Conservation (phyloP, 169 alveolate species). For the Pseudocohnilembus persalinus region DNA sequence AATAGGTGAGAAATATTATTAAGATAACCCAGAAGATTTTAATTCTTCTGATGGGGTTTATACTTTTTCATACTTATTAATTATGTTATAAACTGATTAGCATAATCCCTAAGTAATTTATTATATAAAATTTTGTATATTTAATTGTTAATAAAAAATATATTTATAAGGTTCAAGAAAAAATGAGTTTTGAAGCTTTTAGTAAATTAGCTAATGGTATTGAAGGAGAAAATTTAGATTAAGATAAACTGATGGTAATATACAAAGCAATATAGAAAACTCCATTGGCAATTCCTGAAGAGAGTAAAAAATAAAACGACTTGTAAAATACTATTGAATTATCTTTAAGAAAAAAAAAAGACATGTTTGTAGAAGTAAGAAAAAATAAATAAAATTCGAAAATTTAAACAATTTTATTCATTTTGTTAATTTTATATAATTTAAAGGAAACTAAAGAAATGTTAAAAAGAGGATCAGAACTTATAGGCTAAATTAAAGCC, state of each 20-base stretch:
- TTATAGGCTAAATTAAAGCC: slow-evolving; percentile 18
- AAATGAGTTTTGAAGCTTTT: slow-evolving; percentile 41
- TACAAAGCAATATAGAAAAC: slow-evolving; percentile 67
- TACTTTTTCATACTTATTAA: slow-evolving; percentile 87
- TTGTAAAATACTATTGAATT: slow-evolving; percentile 43
- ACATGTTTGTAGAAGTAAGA: slow-evolving; percentile 21
- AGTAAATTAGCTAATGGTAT: slow-evolving; percentile 50
- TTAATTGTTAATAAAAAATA: neutral
- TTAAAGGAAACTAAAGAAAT: slow-evolving; percentile 25
- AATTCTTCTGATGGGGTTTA: slow-evolving; percentile 89
- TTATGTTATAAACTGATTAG: slow-evolving; percentile 91
- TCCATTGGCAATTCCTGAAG: slow-evolving; percentile 83
- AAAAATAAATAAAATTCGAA: no score
- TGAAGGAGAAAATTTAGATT: slow-evolving; percentile 64
- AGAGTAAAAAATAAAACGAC: slow-evolving; percentile 72
- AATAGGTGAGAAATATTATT: slow-evolving; percentile 79
- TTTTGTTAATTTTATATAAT: no score
- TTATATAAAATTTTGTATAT: slow-evolving; percentile 16
- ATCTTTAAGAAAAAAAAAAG: slow-evolving; percentile 35
- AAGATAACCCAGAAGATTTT: slow-evolving; percentile 86
- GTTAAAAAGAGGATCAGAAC: slow-evolving; percentile 25
- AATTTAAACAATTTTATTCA: no score
- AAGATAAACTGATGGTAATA: slow-evolving; percentile 65
- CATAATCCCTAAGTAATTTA: slow-evolving; percentile 86
- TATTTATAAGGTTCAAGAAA: slow-evolving; percentile 16